A percentile compares a stretch with the other conserved stretches of the same genome.
Evolutionary conservation across 108 stramenopile species (phyloP).

Genomic region (Mayamaea pseudoterrestris): DNA sequence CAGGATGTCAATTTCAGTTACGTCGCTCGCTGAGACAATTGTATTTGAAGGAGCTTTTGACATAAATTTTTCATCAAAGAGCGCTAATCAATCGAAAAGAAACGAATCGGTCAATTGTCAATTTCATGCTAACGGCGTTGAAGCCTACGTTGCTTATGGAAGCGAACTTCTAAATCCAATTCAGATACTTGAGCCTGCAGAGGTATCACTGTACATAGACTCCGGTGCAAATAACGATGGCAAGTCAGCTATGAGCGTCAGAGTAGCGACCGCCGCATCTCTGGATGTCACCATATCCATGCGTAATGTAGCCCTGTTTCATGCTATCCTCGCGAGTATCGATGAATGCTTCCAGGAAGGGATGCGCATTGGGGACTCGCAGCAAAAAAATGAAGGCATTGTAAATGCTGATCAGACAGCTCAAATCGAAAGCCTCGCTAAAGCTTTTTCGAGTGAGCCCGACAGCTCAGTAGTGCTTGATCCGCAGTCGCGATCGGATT

Average conservation of each 20-base stretch:
- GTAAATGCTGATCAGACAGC: conserved; percentile 33
- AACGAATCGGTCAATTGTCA: conserved; percentile 26
- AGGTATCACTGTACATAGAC: conserved; percentile 39
- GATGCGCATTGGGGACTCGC: not conserved
- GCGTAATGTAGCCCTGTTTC: conserved; percentile 68
- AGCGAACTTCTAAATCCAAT: conserved; percentile 42
- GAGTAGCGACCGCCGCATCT: conserved; percentile 48
- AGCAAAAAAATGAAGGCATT: conserved; percentile 9
- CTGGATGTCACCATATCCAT: conserved; percentile 61
- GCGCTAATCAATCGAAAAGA: conserved; percentile 17
- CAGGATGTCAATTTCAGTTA: not conserved
- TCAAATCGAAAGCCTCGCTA: conserved; percentile 42
- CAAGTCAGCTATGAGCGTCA: conserved; percentile 30
- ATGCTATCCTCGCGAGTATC: conserved; percentile 49
- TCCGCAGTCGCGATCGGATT: too few species aligned
- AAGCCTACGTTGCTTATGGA: conserved; percentile 74
- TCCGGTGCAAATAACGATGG: conserved; percentile 11
- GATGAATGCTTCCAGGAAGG: conserved; percentile 28
- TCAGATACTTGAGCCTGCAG: conserved; percentile 70
- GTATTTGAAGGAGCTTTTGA: conserved; percentile 56
- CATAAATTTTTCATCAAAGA: conserved; percentile 11
- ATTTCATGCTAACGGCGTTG: conserved; percentile 49
- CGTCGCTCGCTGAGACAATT: conserved; percentile 42
- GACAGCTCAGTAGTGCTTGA: too few species aligned
- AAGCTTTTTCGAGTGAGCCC: conserved; percentile 26